Evolutionary conservation across 129 eudicot genomes (phyloP), one percentile per base, ranked within the genome.

Genomic region (Flaveria robusta): DNA sequence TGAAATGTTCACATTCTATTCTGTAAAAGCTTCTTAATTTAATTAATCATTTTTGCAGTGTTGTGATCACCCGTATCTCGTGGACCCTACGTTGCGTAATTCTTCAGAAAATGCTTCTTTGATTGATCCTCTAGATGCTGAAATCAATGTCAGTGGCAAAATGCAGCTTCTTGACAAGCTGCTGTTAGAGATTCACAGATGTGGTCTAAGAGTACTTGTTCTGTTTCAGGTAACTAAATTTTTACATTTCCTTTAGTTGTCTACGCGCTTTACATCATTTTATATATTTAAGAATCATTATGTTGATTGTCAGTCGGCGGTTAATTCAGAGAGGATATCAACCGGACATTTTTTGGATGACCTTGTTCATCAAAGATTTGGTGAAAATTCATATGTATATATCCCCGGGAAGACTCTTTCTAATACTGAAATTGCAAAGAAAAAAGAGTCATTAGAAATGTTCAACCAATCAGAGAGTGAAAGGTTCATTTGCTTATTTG

Each of bases 51-150:
- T 74, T 71, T 76, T 16, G 4, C 88, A 91, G 97, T 91, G 96
- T 72, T 89, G 97, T 72, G 96, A 91, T 74, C 97, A 88, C 83
- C 97, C 97, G 26, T 91, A 83, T 85, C 87, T 91, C 29, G 89
- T 83, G 85, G 89, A 91, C 72, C 83, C 74, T 31, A 81, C 84
- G 71, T 56, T 91, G 78, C 83, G 83, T 43, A 74, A 69, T 23
- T 75, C 78, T 65, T 70, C 68, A 29, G 67, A 72, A 31, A 46
- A 65, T 71, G 87, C 80, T 49, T 71, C 71, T 72, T 72, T 74
- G 11, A 66, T 54, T 71, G 96, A 85, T 12, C 49, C 73, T 10
- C 66, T 84, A 81, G 84, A 78, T 72, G 83, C 84, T 39, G 96
- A 85, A 70, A 89, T 92, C 52, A 76, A 86, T 79, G 66, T 81